These are phyloP conservation scores for Aplosporella prunicola DNA, from an alignment of 2,329 filamentous ascomycete genomes.

Conservation along the genomic window DNA sequence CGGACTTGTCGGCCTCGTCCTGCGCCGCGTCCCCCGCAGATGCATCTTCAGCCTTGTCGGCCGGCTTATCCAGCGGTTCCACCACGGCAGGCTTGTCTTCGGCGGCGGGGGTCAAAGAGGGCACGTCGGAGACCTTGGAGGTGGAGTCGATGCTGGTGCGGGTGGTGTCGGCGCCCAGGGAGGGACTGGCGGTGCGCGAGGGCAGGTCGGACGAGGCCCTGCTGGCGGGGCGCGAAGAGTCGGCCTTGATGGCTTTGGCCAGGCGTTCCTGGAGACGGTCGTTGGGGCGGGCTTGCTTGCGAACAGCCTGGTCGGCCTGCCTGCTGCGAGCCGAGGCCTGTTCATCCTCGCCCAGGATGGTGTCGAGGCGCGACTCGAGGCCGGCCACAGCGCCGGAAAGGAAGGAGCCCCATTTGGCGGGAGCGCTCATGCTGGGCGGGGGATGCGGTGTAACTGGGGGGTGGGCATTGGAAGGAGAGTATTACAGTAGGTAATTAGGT, in stretches of 20 bases:
- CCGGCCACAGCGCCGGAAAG: conserved; percentile 86
- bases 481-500: too few species aligned
- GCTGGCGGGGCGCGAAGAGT: conserved; percentile 37
- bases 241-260: conserved; percentile 71
- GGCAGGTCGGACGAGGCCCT: conserved; percentile 41
- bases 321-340: conserved; percentile 39
- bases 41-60: too few species aligned
- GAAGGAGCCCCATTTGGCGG: conserved; percentile 42
- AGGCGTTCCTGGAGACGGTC: conserved; percentile 83
- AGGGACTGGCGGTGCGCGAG: conserved; percentile 47
- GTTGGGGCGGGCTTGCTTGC: conserved; percentile 41
- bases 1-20: conserved; percentile 11
- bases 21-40: not conserved
- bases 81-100: not conserved
- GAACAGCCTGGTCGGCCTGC: conserved; percentile 28
- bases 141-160: conserved; percentile 37
- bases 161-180: conserved; percentile 31
- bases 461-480: too few species aligned
- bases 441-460: conserved; percentile 8
- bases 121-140: conserved; percentile 11
- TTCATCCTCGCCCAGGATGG: conserved; percentile 74
- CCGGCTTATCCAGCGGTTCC: not conserved
- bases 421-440: conserved; percentile 12
- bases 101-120: not conserved
- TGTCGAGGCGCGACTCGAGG: conserved; percentile 87